A percentile compares a stretch with the other conserved stretches of the same genome.
Evolutionary conservation across 169 alveolate species (phyloP).

Genomic region (Cryptosporidium ryanae): DNA sequence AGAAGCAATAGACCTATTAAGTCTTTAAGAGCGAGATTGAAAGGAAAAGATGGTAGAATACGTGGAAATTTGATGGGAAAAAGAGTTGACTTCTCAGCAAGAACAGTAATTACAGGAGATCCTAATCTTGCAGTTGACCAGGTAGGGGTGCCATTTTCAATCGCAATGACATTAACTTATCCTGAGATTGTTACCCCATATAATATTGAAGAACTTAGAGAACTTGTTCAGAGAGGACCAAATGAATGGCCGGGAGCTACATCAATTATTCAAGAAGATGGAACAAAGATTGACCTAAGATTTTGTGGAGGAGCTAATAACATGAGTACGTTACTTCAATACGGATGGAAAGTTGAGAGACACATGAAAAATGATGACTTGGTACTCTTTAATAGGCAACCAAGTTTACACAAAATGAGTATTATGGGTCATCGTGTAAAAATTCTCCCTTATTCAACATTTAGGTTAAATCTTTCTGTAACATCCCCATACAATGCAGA

Average conservation of each 20-base stretch:
- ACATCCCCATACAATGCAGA: conserved; percentile 99
- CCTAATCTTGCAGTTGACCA: conserved; percentile 96
- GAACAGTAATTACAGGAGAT: conserved; percentile 99
- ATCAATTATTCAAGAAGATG: conserved; percentile 94
- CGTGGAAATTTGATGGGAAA: conserved; percentile 99
- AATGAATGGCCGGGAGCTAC: conserved; percentile 98
- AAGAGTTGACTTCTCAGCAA: conserved; percentile 99
- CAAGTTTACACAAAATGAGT: conserved; percentile 99
- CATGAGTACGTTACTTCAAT: conserved; percentile 83
- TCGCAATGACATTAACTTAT: conserved; percentile 98
- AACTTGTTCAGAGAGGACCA: conserved; percentile 96
- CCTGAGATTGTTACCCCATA: conserved; percentile 98
- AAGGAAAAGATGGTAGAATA: conserved; percentile 99
- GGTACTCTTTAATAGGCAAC: conserved; percentile 99
- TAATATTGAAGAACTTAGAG: conserved; percentile 92
- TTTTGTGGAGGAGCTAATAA: conserved; percentile 73
- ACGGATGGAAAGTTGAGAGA: conserved; percentile 98
- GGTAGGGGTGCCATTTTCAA: conserved; percentile 98
- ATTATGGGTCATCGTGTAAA: conserved; percentile 99
- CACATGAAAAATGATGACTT: conserved; percentile 98
- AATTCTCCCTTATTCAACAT: conserved; percentile 98
- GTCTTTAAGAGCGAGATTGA: conserved; percentile 96
- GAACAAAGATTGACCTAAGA: conserved; percentile 84
- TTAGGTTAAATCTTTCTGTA: conserved; percentile 98
- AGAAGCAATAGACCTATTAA: conserved; percentile 97